Percentiles rank a stretch among this genome's conserved stretches.
Evolutionary conservation across 164 flowering plant species (phyloP).

Genomic region (Magnolia officinalis): DNA sequence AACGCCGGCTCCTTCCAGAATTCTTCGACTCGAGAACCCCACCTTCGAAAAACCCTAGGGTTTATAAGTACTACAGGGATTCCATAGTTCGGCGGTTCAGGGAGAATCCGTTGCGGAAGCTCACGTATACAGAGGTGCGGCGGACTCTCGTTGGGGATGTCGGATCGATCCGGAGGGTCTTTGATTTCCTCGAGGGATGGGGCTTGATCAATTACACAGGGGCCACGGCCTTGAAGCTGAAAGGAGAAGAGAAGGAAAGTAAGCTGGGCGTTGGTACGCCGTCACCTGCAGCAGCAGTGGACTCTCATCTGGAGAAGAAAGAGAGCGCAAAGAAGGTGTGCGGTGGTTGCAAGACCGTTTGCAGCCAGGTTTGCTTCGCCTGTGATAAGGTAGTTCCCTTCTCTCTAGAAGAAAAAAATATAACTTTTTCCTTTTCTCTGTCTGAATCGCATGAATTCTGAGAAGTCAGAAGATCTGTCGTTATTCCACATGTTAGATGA

Average conservation of each 20-base stretch:
- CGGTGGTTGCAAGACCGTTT: constrained; percentile 66
- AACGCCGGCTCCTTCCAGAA: constrained; percentile 69
- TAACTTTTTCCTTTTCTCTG: not conserved
- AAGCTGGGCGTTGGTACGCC: constrained; percentile 21
- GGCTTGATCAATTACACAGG: constrained; percentile 73
- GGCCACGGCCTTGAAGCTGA: constrained; percentile 30
- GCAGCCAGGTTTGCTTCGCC: constrained; percentile 81
- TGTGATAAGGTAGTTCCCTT: constrained; percentile 63
- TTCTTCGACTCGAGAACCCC: constrained; percentile 63
- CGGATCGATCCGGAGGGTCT: constrained; percentile 84
- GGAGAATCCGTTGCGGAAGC: constrained; percentile 50
- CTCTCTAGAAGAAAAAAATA: not conserved
- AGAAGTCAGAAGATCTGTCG: not conserved
- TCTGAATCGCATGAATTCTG: not conserved
- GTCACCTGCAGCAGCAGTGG: constrained; percentile 13
- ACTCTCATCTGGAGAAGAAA: constrained; percentile 16
- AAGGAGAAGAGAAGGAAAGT: constrained; percentile 65
- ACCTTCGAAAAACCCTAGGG: constrained; percentile 57
- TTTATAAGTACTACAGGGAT: constrained; percentile 69
- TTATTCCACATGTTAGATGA: not conserved
- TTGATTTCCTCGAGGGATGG: constrained; percentile 88
- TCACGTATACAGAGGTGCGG: constrained; percentile 75
- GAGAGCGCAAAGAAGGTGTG: constrained; percentile 43
- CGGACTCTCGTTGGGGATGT: constrained; percentile 77
- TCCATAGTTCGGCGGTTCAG: constrained; percentile 55